Conservation (phyloP, 2,329 filamentous ascomycete genomes). For the Exophiala viscosa region DNA sequence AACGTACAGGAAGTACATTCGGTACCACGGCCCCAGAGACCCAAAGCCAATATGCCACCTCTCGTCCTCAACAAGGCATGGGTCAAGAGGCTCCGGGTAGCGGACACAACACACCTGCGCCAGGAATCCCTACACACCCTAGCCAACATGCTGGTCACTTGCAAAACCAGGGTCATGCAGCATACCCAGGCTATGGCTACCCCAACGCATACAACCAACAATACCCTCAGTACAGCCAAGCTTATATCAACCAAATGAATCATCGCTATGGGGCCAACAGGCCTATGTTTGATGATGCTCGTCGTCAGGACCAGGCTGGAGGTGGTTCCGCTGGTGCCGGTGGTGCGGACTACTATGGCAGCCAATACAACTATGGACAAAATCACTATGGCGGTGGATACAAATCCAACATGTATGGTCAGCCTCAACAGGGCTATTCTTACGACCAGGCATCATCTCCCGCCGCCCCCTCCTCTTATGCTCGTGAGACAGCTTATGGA, state of each 20-base stretch:
- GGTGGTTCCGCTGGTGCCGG: slow-evolving; percentile 26
- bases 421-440: slow-evolving; percentile 59
- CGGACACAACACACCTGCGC: slow-evolving; percentile 87
- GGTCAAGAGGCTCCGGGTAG: slow-evolving; percentile 73
- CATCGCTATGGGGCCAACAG: slow-evolving; percentile 47
- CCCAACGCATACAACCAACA: slow-evolving; percentile 32
- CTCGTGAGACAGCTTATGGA: slow-evolving; percentile 57
- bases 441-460: slow-evolving; percentile 65
- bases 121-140: slow-evolving; percentile 57
- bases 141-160: slow-evolving; percentile 33
- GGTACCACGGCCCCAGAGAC: slow-evolving; percentile 56
- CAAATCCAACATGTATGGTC: slow-evolving; percentile 60
- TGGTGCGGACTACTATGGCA: slow-evolving; percentile 43
- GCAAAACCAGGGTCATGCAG: slow-evolving; percentile 47
- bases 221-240: slow-evolving; percentile 54
- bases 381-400: slow-evolving; percentile 50
- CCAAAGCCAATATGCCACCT: slow-evolving; percentile 56
- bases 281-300: slow-evolving; percentile 49
- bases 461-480: slow-evolving; percentile 52
- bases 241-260: slow-evolving; percentile 55
- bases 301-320: slow-evolving; percentile 34
- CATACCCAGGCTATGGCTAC: slow-evolving; percentile 58
- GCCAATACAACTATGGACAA: slow-evolving; percentile 48
- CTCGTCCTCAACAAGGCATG: slow-evolving; percentile 74
- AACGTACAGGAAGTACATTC: slow-evolving; percentile 76